Conservation (phyloP, 176 grass and related monocot genomes). For the Alloteropsis semialata region DNA sequence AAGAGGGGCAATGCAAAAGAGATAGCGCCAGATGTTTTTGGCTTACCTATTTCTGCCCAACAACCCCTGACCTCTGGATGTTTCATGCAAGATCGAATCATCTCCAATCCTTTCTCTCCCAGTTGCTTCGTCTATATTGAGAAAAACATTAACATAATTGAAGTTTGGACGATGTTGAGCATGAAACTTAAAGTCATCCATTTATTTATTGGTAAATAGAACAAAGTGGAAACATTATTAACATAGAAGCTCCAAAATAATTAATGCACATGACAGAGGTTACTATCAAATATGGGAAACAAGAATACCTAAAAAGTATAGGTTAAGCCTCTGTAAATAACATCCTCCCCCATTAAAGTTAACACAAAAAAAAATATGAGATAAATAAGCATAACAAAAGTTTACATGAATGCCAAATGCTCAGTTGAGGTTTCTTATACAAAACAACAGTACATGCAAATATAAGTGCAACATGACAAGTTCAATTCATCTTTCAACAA, state of each 20-base stretch:
- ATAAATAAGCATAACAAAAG: background rate
- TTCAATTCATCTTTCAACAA: background rate
- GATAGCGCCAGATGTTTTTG: slow-evolving; percentile 17
- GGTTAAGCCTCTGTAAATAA: background rate
- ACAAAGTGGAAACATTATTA: background rate
- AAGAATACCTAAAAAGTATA: background rate
- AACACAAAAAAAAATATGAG: background rate
- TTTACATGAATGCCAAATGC: background rate
- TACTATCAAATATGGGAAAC: background rate
- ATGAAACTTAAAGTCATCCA: background rate
- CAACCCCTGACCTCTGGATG: slow-evolving; percentile 43
- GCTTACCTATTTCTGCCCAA: slow-evolving; percentile 72
- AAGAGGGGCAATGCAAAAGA: slow-evolving; percentile 13
- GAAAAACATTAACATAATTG: slow-evolving; percentile 9
- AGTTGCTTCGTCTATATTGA: slow-evolving; percentile 63
- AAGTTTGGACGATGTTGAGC: background rate
- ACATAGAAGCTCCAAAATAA: slow-evolving; percentile 6
- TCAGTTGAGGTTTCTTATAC: background rate
- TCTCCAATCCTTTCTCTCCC: slow-evolving; percentile 64
- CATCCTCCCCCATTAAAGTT: background rate
- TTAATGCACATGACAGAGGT: background rate
- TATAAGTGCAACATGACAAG: background rate
- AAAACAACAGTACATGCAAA: background rate
- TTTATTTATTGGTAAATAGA: slow-evolving; percentile 10
- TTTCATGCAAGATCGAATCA: slow-evolving; percentile 31